A percentile compares a stretch with the other conserved stretches of the same genome.
These are phyloP conservation scores for Saturnispora saitoi DNA, from an alignment of 805 yeast genomes.

Conservation along the genomic window DNA sequence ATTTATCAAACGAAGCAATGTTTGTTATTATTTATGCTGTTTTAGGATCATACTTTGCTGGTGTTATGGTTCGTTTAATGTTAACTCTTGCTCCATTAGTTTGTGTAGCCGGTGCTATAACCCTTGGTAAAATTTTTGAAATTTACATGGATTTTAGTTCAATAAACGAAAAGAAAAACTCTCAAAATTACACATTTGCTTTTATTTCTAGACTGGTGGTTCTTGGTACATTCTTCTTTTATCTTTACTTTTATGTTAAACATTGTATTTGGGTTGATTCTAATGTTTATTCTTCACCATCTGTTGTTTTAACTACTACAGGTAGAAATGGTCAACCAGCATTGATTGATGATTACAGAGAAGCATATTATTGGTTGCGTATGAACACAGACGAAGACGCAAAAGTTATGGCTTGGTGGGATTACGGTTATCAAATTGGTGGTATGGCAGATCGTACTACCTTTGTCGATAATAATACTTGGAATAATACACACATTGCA, in stretches of 20 bases:
- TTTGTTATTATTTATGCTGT: conserved; percentile 88
- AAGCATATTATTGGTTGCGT: conserved; percentile 97
- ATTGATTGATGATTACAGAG: conserved; percentile 94
- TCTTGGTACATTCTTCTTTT: conserved; percentile 57
- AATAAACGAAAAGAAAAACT: conserved; percentile 9
- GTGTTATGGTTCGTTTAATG: conserved; percentile 98
- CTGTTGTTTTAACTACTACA: conserved; percentile 83
- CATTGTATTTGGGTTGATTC: conserved; percentile 98
- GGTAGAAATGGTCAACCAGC: conserved; percentile 78
- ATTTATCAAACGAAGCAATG: conserved; percentile 83
- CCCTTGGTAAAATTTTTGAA: conserved; percentile 77
- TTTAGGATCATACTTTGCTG: conserved; percentile 94
- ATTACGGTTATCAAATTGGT: conserved; percentile 98
- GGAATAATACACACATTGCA: conserved; percentile 99
- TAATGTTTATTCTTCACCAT: conserved; percentile 93
- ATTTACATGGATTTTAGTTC: conserved; percentile 58
- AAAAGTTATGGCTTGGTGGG: conserved; percentile 99
- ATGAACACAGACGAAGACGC: conserved; percentile 97
- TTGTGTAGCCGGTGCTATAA: conserved; percentile 87
- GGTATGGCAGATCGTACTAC: conserved; percentile 99
- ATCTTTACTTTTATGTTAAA: conserved; percentile 71
- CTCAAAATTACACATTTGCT: conserved; percentile 25
- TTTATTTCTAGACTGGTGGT: conserved; percentile 55
- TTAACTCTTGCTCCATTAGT: conserved; percentile 92
- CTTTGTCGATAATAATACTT: conserved; percentile 94